Evolutionary conservation across 2,329 filamentous ascomycete genomes (phyloP).

Genomic region (Graphilbum ipis-grandicollis): DNA sequence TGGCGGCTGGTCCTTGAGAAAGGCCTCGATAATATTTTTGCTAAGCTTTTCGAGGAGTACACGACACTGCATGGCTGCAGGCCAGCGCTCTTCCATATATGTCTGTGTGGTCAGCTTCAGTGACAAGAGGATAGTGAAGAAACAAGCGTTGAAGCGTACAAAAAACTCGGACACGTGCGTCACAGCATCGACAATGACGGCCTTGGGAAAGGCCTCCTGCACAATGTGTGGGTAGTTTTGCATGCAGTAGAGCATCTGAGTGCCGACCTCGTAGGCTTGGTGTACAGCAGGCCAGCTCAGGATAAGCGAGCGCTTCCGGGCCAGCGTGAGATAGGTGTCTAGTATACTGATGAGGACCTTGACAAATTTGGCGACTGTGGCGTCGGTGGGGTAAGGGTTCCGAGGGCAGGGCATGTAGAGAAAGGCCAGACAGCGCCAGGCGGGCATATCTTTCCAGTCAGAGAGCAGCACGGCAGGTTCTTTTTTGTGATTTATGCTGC

Average conservation of each 20-base stretch:
- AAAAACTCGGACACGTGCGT: not conserved
- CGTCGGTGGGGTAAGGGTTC: not conserved
- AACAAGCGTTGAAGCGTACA: not conserved
- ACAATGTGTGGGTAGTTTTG: not conserved
- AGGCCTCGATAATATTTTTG: not conserved
- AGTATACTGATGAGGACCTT: not conserved
- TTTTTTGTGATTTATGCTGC: not conserved
- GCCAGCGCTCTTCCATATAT: not conserved
- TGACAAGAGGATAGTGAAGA: too few relatives aligned
- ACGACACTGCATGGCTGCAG: not conserved
- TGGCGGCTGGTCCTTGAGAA: not conserved
- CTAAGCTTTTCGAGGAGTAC: not conserved
- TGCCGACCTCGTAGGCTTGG: not conserved
- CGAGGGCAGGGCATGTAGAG: conserved; percentile 1
- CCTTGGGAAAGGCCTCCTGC: not conserved
- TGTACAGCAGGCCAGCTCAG: not conserved
- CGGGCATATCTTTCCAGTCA: not conserved
- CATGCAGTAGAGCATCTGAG: conserved; percentile 1
- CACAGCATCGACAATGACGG: not conserved
- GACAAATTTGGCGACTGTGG: not conserved
- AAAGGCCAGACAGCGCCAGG: not conserved
- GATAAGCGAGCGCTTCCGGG: not conserved
- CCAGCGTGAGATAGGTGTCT: not conserved
- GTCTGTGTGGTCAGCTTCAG: not conserved
- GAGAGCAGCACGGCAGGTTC: not conserved